phyloP scores from a whole-genome alignment of 345 rosid genomes.

The Psidium friedrichsthalianum region DNA sequence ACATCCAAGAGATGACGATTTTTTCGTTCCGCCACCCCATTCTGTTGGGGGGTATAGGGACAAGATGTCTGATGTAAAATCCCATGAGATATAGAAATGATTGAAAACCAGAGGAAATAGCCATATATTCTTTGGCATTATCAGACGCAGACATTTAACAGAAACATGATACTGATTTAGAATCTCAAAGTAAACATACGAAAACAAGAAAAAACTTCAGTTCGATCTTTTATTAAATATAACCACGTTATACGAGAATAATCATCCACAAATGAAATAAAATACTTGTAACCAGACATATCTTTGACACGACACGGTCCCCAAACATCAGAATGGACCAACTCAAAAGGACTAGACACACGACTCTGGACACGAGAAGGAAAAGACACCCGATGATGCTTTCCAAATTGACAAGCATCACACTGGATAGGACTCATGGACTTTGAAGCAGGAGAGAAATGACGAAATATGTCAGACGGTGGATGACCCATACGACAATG shows the following conservation, averaged over 20 bases:
- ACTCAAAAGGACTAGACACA: neutral
- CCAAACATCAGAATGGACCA: neutral
- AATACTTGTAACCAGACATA: neutral
- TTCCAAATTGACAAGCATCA: neutral
- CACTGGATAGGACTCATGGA: neutral
- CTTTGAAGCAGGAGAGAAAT: neutral
- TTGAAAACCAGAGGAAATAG: neutral
- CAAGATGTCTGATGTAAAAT: neutral
- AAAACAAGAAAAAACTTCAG: neutral
- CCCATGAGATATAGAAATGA: neutral
- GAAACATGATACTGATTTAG: neutral
- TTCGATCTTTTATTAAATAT: neutral
- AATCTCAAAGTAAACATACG: neutral
- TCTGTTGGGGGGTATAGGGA: neutral
- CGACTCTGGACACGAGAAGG: neutral
- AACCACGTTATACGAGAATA: neutral
- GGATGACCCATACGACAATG: neutral
- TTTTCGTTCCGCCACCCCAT: neutral
- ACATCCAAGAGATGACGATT: neutral
- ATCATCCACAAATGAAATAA: neutral
- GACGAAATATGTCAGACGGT: neutral
- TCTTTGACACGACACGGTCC: neutral
- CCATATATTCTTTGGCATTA: neutral
- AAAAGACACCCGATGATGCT: neutral
- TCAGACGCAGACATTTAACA: accelerated